These are phyloP conservation scores for Rhinocladiella mackenziei DNA, from an alignment of 2,329 filamentous ascomycete genomes.

Conservation along the genomic window DNA sequence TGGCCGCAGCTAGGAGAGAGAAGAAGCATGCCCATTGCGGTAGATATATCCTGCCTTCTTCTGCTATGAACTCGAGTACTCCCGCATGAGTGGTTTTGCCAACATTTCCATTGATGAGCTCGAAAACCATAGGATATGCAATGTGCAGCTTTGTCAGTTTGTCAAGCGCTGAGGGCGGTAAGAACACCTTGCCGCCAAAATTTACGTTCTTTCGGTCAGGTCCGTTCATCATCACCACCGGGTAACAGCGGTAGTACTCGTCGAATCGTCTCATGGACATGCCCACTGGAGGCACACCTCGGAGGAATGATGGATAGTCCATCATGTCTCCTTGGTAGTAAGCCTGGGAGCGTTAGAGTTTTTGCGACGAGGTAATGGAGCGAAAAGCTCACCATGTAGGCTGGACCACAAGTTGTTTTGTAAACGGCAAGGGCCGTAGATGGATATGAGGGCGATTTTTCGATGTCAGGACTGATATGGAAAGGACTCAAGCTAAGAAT, in stretches of 20 bases:
- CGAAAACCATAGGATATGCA: slow-evolving; percentile 94
- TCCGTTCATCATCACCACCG: slow-evolving; percentile 87
- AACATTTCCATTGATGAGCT: slow-evolving; percentile 83
- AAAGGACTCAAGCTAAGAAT: too few relatives aligned
- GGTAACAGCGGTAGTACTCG: slow-evolving; percentile 97
- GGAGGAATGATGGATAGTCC: slow-evolving; percentile 51
- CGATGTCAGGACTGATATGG: too few relatives aligned
- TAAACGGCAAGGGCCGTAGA: too few relatives aligned
- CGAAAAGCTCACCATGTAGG: slow-evolving; percentile 13
- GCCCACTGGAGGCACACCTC: slow-evolving; percentile 38
- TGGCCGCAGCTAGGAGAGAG: background rate
- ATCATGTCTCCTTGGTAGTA: slow-evolving; percentile 38
- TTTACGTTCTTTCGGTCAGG: slow-evolving; percentile 85
- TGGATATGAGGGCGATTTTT: too few relatives aligned
- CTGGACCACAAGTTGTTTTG: too few relatives aligned
- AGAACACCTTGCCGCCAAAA: slow-evolving; percentile 94
- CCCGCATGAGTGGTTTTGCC: slow-evolving; percentile 82
- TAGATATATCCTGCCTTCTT: slow-evolving; percentile 93
- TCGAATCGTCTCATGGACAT: slow-evolving; percentile 74
- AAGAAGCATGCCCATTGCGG: slow-evolving; percentile 74
- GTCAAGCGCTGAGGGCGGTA: slow-evolving; percentile 93
- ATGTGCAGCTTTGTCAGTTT: slow-evolving; percentile 95
- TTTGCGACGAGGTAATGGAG: background rate
- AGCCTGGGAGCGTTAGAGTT: slow-evolving; percentile 33
- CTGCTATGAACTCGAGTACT: slow-evolving; percentile 94